phyloP scores from a whole-genome alignment of 768 basidiomycete species.

The Lentinula aciculospora region DNA sequence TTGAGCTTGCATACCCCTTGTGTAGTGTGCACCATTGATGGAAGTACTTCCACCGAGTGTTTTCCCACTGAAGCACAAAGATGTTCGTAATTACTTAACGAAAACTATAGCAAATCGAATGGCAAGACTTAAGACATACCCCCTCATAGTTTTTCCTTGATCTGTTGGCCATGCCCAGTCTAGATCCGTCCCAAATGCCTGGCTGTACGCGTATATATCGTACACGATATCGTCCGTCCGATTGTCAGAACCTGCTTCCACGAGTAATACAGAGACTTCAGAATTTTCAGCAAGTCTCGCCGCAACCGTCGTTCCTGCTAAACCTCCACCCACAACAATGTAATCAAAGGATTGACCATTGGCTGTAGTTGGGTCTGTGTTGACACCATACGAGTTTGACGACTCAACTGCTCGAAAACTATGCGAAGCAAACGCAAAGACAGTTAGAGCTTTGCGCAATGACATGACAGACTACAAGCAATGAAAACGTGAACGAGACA shows the following conservation, averaged over 20 bases:
- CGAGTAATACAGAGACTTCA: slow-evolving; percentile 29
- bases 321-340: slow-evolving; percentile 38
- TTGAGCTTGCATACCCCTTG: slow-evolving; percentile 24
- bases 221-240: slow-evolving; percentile 37
- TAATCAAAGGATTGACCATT: slow-evolving; percentile 36
- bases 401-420: background rate
- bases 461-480: background rate
- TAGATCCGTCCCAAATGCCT: slow-evolving; percentile 34
- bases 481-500: background rate
- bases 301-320: slow-evolving; percentile 27
- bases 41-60: slow-evolving; percentile 37
- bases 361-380: slow-evolving; percentile 22
- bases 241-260: slow-evolving; percentile 48
- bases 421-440: background rate
- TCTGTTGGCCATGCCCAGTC: slow-evolving; percentile 44
- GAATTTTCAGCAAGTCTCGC: slow-evolving; percentile 29
- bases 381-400: slow-evolving; percentile 21
- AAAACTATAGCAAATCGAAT: background rate
- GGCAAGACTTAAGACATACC: slow-evolving; percentile 22
- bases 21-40: slow-evolving; percentile 29
- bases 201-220: slow-evolving; percentile 38
- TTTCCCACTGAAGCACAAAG: slow-evolving; percentile 30
- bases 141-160: slow-evolving; percentile 30
- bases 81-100: too few species aligned
- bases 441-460: background rate